phyloP scores from a whole-genome alignment of 768 basidiomycete genomes.

The Hemileccinum rubropunctum region DNA sequence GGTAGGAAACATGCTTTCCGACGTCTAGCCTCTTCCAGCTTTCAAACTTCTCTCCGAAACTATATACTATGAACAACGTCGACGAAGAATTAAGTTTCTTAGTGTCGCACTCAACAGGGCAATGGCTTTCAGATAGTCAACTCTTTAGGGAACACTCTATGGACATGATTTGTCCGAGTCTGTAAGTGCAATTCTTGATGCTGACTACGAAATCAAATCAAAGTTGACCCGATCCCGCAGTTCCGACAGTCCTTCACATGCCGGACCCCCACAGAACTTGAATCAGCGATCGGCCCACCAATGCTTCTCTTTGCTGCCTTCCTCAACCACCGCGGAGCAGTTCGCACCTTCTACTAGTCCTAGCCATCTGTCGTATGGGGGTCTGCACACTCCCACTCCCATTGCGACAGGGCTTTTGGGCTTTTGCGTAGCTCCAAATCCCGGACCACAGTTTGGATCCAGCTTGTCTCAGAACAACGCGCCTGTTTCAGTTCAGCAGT shows the following conservation, averaged over 20 bases:
- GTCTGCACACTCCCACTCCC: background rate
- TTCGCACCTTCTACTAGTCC: background rate
- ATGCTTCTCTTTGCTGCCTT: background rate
- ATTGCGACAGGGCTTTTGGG: background rate
- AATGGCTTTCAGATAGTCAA: background rate
- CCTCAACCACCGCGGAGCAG: background rate
- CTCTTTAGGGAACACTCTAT: background rate
- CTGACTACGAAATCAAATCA: background rate
- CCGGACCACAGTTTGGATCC: background rate
- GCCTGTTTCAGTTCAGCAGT: background rate
- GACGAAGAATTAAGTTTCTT: background rate
- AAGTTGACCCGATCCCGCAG: background rate
- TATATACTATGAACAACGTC: background rate
- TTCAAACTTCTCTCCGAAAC: too few relatives aligned
- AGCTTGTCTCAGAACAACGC: background rate
- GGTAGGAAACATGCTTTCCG: background rate
- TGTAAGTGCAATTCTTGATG: constrained; percentile 1
- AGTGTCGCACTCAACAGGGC: background rate
- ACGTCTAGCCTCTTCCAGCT: too few relatives aligned
- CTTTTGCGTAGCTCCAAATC: background rate
- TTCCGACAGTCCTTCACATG: background rate
- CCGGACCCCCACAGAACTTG: background rate
- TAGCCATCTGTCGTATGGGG: background rate
- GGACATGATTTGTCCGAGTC: background rate
- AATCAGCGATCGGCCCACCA: background rate